Evolutionary conservation across 495 filamentous ascomycete species (phyloP), one percentile per base, ranked within the genome.

Genomic region (Tetracladium setigerum): DNA sequence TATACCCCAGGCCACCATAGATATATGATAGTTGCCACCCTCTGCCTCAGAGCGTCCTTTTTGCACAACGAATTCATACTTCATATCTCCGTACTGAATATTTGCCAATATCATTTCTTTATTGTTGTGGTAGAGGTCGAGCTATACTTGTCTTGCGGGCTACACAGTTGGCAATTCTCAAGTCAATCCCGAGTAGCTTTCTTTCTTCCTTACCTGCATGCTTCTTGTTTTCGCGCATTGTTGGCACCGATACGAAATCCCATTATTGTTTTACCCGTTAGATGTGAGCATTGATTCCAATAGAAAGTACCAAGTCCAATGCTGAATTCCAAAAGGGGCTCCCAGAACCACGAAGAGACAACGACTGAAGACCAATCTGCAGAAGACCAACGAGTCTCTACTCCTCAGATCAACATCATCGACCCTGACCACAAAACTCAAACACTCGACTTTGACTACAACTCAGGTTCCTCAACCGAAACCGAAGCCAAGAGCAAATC

Each of bases 341-440:
- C 24, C 42, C 45, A 55, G 30, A 36, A 42, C 8, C 24, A 49
- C 52, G 49, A 59, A 33, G 47, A 50, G 22, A 30, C 51, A 50
- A 19, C 49, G 10, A 14, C 30, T 38, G 32, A 49, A 53, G 22
- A 27, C 22, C 15, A 18, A 32, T 12, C 44, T 9, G 17, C 30
- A 13, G 40, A 43, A 45, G 15, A 55, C 5, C 47, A 44, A 47
- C 49, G 30, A 41, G 34, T 27, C 22, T 27, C 22, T 16, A 39
- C 31, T 38, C 44, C 36, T 18, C 24, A 41, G 7, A 55, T 53
- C 15, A 52, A 52, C 41, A 27, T 27, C 32, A 59, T 59, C 42
- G 46, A 48, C 49, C 50, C 56, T 40, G 41, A 56, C 51, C 49
- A 45, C n/a, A 37, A n/a, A 22, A 47, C 44, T 47, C 48, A 12